These are phyloP conservation scores for Neopestalotiopsis clavispora DNA, from an alignment of 2,329 filamentous ascomycete genomes.

Conservation along the genomic window DNA sequence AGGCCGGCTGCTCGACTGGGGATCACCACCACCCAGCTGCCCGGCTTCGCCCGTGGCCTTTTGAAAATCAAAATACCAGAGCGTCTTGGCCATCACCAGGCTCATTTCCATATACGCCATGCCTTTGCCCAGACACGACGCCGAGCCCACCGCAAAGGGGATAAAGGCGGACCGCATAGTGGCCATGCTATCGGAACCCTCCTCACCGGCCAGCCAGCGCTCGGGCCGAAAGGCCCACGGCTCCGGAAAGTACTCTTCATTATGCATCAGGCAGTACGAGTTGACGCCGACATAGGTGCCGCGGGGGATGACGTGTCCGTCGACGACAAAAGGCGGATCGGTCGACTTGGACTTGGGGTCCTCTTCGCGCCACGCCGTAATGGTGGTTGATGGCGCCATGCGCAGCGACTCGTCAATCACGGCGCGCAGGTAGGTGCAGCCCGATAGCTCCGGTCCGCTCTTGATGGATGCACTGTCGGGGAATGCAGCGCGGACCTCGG, in stretches of 20 bases:
- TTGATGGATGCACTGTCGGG: conserved; percentile 32
- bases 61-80: conserved; percentile 26
- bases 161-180: conserved; percentile 22
- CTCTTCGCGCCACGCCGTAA: conserved; percentile 37
- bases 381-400: conserved; percentile 46
- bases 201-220: conserved; percentile 35
- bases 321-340: conserved; percentile 25
- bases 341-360: not conserved
- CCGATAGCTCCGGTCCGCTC: conserved; percentile 31
- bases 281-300: conserved; percentile 38
- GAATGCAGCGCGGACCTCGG: conserved; percentile 41
- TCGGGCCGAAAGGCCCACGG: conserved; percentile 36
- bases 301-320: conserved; percentile 33
- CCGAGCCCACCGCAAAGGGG: conserved; percentile 40
- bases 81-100: conserved; percentile 26
- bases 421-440: conserved; percentile 47
- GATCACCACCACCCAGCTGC: not conserved
- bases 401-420: conserved; percentile 52
- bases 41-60: not conserved
- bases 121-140: conserved; percentile 39
- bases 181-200: not conserved
- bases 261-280: conserved; percentile 40
- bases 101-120: conserved; percentile 29
- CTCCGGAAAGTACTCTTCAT: conserved; percentile 33
- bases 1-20: not conserved